Evolutionary conservation across 441 rosid genomes (phyloP).

Genomic region (Biscutella auriculata): DNA sequence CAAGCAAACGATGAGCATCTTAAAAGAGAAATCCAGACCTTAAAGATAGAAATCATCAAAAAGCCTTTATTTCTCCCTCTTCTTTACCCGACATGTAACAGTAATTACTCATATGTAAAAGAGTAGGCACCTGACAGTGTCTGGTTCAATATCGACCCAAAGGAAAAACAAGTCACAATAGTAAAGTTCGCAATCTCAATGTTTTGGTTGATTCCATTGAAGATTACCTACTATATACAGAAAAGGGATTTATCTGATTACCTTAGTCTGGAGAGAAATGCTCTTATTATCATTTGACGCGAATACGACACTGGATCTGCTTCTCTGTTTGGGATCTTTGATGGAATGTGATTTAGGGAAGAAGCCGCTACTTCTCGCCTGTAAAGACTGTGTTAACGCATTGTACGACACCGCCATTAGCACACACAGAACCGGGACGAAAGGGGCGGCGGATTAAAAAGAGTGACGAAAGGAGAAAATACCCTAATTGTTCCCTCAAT

Average conservation of each 20-base stretch:
- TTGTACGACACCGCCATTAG: slow-evolving; percentile 29
- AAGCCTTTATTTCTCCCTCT: slow-evolving; percentile 1
- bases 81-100: slow-evolving; percentile 25
- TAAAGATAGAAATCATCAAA: slow-evolving; percentile 15
- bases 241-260: not conserved
- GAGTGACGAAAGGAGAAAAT: not conserved
- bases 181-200: too few relatives aligned
- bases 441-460: slow-evolving; percentile 11
- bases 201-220: too few relatives aligned
- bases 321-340: slow-evolving; percentile 16
- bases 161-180: not conserved
- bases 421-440: not conserved
- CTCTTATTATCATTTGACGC: slow-evolving; percentile 25
- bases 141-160: slow-evolving; percentile 13
- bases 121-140: slow-evolving; percentile 23
- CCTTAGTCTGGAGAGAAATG: slow-evolving; percentile 26
- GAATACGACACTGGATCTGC: slow-evolving; percentile 19
- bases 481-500: slow-evolving; percentile 15
- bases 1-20: slow-evolving; percentile 46
- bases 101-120: slow-evolving; percentile 15
- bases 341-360: not conserved
- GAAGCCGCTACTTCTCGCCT: slow-evolving; percentile 10
- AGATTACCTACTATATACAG: too few relatives aligned
- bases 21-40: slow-evolving; percentile 19
- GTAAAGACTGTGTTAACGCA: slow-evolving; percentile 19